phyloP scores from a whole-genome alignment of 2,329 filamentous ascomycete genomes.

The Coniochaeta sp. region DNA sequence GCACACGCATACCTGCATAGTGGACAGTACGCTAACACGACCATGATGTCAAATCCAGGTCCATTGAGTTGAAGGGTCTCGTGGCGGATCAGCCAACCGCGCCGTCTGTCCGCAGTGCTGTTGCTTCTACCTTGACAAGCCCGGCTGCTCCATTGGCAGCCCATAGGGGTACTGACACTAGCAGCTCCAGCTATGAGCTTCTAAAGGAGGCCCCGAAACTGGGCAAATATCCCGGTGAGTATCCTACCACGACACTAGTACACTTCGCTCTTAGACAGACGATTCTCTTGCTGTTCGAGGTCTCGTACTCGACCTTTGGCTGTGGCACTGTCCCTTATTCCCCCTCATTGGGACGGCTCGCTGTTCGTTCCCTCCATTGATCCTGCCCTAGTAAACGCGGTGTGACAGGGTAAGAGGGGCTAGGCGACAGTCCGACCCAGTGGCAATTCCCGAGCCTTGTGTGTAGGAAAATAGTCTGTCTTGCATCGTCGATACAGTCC shows the following conservation, averaged over 20 bases:
- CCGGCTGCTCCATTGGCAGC: background rate
- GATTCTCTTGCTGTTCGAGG: background rate
- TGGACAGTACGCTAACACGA: background rate
- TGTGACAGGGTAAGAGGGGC: background rate
- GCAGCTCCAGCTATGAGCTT: background rate
- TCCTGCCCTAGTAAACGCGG: background rate
- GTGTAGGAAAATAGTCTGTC: background rate
- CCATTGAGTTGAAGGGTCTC: background rate
- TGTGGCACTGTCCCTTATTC: background rate
- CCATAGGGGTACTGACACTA: background rate
- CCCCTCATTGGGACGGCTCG: background rate
- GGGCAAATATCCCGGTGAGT: slow-evolving; percentile 16
- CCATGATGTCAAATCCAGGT: background rate
- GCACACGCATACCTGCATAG: background rate
- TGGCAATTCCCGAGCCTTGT: background rate
- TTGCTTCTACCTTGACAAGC: background rate
- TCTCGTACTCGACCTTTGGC: background rate
- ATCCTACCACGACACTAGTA: background rate
- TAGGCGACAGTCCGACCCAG: background rate
- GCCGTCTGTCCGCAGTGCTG: background rate
- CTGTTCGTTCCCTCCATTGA: background rate
- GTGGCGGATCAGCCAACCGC: background rate
- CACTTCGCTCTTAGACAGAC: background rate
- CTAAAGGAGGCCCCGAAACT: slow-evolving; percentile 5
- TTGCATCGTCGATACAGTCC: background rate